These are phyloP conservation scores for Claviceps purpurea DNA, from an alignment of 2,329 filamentous ascomycete species.

Conservation along the genomic window DNA sequence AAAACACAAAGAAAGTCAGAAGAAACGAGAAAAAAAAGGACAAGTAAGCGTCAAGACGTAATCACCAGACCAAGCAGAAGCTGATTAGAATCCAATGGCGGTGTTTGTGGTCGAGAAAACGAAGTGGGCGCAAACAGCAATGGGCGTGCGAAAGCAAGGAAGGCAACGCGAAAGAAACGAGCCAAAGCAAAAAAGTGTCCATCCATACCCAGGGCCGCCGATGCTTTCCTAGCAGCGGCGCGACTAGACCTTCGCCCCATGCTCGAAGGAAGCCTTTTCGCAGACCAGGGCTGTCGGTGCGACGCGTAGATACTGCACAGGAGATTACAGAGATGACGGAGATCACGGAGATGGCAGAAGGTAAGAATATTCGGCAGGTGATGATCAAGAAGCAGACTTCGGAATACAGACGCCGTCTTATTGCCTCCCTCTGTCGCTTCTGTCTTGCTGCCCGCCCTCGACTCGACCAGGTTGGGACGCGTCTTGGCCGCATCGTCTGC, in stretches of 20 bases:
- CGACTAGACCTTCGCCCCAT: conserved; percentile 35
- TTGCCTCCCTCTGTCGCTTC: background rate
- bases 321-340: background rate
- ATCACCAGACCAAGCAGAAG: background rate
- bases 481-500: conserved; percentile 9
- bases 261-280: background rate
- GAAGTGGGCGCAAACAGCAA: background rate
- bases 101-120: background rate
- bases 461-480: conserved; percentile 13
- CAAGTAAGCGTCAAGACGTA: background rate
- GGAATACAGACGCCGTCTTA: background rate
- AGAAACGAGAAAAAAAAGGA: background rate
- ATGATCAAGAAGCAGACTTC: background rate
- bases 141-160: conserved; percentile 1
- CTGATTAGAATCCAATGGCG: background rate
- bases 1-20: background rate
- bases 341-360: background rate
- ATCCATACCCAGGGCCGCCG: conserved; percentile 37
- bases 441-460: background rate
- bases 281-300: background rate
- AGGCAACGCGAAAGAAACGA: background rate
- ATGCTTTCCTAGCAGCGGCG: conserved; percentile 39
- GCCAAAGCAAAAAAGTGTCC: conserved; percentile 1
- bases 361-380: background rate
- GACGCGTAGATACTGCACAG: background rate